Evolutionary conservation across 129 eudicot species (phyloP).

Genomic region (sunflower (Helianthus annuus)): HanXRQr2.0-SUNRISE NC_035437.2:173557602-173558101

Average conservation of each 20-base stretch:
- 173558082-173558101: slow-evolving; percentile 91
- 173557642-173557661: slow-evolving; percentile 87
- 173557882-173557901: slow-evolving; percentile 80
- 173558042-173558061: slow-evolving; percentile 98
- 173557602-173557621: slow-evolving; percentile 88
- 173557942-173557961: slow-evolving; percentile 60
- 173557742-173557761: slow-evolving; percentile 89
- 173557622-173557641: slow-evolving; percentile 88
- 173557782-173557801: slow-evolving; percentile 69
- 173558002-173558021: slow-evolving; percentile 86
- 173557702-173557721: slow-evolving; percentile 75
- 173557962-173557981: slow-evolving; percentile 78
- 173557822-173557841: slow-evolving; percentile 71
- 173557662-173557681: slow-evolving; percentile 99
- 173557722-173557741: slow-evolving; percentile 60
- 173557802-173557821: slow-evolving; percentile 65
- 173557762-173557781: slow-evolving; percentile 85
- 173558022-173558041: slow-evolving; percentile 94
- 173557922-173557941: slow-evolving; percentile 90
- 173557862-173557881: slow-evolving; percentile 96
- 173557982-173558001: slow-evolving; percentile 88
- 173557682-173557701: slow-evolving; percentile 98
- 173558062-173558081: slow-evolving; percentile 87
- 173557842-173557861: slow-evolving; percentile 89
- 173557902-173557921: slow-evolving; percentile 42